phyloP scores from a whole-genome alignment of 2,329 filamentous ascomycete genomes.

The Tolypocladium nubicola region DNA sequence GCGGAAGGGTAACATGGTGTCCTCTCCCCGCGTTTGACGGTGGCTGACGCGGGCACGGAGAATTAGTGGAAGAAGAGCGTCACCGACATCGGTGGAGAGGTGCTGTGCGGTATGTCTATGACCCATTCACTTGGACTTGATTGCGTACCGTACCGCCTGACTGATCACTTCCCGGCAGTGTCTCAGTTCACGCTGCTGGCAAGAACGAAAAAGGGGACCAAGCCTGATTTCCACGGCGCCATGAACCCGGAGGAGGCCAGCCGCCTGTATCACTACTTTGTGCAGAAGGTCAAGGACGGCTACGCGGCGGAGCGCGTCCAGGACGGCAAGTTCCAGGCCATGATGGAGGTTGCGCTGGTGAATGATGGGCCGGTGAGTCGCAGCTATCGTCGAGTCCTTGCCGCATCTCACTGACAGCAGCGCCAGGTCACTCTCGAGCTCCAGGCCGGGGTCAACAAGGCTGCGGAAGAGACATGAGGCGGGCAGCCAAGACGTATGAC shows the following conservation, averaged over 20 bases:
- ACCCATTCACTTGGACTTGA: not conserved
- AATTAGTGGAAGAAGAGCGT: conserved; percentile 82
- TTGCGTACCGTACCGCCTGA: not conserved
- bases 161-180: conserved; percentile 40
- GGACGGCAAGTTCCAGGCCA: conserved; percentile 94
- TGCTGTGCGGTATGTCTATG: conserved; percentile 67
- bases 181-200: conserved; percentile 95
- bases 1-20: conserved; percentile 43
- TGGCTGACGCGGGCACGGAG: conserved; percentile 2
- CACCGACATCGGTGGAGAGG: conserved; percentile 77
- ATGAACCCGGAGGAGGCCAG: conserved; percentile 69
- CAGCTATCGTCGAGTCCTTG: not conserved
- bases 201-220: conserved; percentile 89
- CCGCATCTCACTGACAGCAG: not conserved
- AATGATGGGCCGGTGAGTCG: conserved; percentile 64
- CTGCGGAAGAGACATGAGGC: conserved; percentile 1
- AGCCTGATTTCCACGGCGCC: conserved; percentile 89
- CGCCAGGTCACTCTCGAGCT: conserved; percentile 13
- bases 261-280: conserved; percentile 74
- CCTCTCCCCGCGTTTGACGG: not conserved
- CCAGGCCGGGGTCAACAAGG: conserved; percentile 4
- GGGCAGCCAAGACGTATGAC: not conserved
- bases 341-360: conserved; percentile 93
- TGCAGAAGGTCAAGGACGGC: conserved; percentile 59
- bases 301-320: conserved; percentile 72